Percentiles rank a stretch among this genome's conserved stretches.
phyloP scores from a whole-genome alignment of 106 monocot species.

The Gastrodia elata region DNA sequence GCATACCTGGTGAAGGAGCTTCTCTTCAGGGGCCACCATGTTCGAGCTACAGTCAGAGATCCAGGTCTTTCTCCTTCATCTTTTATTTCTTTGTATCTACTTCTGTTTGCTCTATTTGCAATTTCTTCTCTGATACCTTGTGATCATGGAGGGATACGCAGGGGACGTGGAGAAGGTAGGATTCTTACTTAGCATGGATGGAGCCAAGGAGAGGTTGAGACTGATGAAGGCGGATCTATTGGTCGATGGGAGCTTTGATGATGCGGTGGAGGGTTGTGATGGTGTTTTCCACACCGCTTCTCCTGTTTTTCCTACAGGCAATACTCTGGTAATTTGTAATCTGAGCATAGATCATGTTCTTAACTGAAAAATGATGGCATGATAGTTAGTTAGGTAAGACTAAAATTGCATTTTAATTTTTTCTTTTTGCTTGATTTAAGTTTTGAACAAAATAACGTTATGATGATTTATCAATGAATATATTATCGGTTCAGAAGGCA shows the following conservation, averaged over 20 bases:
- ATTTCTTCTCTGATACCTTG: background rate
- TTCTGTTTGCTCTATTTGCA: background rate
- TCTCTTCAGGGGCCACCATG: slow-evolving; percentile 53
- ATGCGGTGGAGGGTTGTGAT: slow-evolving; percentile 63
- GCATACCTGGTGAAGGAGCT: slow-evolving; percentile 51
- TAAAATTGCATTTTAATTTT: too few species aligned
- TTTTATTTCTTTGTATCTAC: background rate
- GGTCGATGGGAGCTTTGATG: slow-evolving; percentile 74
- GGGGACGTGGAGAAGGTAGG: slow-evolving; percentile 55
- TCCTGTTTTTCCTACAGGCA: slow-evolving; percentile 42
- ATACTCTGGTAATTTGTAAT: slow-evolving; percentile 27
- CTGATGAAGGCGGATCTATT: slow-evolving; percentile 69
- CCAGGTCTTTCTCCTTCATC: slow-evolving; percentile 27
- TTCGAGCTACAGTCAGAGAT: slow-evolving; percentile 82
- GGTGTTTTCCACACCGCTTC: slow-evolving; percentile 94
- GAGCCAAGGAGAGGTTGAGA: slow-evolving; percentile 66
- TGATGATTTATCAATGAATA: too few species aligned
- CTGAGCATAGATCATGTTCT: too few species aligned
- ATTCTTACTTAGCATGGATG: slow-evolving; percentile 50
- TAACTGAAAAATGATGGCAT: too few species aligned
- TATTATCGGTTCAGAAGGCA: too few species aligned
- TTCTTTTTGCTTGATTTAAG: too few species aligned
- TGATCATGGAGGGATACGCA: slow-evolving; percentile 4
- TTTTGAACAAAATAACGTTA: too few species aligned
- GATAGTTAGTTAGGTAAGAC: too few species aligned